Percentiles rank a stretch among this genome's conserved stretches.
phyloP scores from a whole-genome alignment of 805 yeast genomes.

The Vanderwaltozyma verrucispora region DNA sequence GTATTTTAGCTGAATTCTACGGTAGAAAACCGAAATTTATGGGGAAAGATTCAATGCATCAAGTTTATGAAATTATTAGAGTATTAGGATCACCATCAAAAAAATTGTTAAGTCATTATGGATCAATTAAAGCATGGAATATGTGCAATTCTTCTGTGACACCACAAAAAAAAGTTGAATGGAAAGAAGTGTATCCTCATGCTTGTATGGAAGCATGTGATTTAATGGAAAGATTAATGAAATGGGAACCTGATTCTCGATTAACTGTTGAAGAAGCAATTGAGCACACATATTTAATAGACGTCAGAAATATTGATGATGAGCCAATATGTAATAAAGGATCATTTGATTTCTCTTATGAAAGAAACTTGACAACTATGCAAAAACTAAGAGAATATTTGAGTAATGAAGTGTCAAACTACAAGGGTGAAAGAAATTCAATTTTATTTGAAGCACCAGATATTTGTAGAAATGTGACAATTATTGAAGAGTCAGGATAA shows the following conservation, averaged over 20 bases:
- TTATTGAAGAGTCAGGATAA: not conserved
- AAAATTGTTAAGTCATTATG: conserved; percentile 35
- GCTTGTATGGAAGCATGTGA: conserved; percentile 43
- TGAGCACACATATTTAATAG: conserved; percentile 42
- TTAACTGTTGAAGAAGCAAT: conserved; percentile 47
- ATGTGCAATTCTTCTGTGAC: conserved; percentile 34
- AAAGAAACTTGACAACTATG: conserved; percentile 32
- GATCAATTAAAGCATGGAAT: conserved; percentile 38
- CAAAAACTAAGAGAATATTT: conserved; percentile 39
- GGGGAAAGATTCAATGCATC: conserved; percentile 65
- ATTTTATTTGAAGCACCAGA: not conserved
- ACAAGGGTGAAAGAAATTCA: conserved; percentile 29
- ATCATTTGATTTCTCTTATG: conserved; percentile 61
- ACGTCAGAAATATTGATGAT: conserved; percentile 42
- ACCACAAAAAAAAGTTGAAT: conserved; percentile 27
- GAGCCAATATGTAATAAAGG: conserved; percentile 42
- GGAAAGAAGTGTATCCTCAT: conserved; percentile 53
- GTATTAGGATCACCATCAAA: conserved; percentile 63
- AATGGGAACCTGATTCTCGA: conserved; percentile 55
- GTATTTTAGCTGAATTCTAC: conserved; percentile 77
- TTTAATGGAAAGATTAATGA: conserved; percentile 43
- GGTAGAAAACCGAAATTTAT: conserved; percentile 72
- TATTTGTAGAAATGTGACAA: not conserved
- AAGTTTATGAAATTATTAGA: conserved; percentile 55
- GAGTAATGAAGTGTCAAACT: conserved; percentile 42